Conservation (phyloP, 2,329 filamentous ascomycete species). For the Periconia macrospinosa region DNA sequence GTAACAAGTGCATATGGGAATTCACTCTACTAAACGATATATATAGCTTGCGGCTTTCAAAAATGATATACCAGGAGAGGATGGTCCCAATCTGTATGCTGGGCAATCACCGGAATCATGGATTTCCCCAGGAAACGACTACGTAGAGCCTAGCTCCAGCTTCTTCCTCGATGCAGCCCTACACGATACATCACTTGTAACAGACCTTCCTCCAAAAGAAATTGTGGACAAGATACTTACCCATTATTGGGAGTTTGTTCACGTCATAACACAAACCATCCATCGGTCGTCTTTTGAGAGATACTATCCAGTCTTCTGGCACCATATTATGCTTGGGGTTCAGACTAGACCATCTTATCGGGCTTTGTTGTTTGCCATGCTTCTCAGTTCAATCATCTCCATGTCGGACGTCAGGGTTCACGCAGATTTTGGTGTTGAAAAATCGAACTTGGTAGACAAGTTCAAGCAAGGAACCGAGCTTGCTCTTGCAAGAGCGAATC, state of each 20-base stretch:
- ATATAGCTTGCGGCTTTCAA: slow-evolving; percentile 34
- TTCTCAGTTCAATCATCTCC: slow-evolving; percentile 71
- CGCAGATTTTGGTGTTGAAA: slow-evolving; percentile 59
- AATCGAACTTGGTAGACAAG: slow-evolving; percentile 61
- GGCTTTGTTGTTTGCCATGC: slow-evolving; percentile 68
- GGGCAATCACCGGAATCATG: slow-evolving; percentile 45
- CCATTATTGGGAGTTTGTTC: slow-evolving; percentile 70
- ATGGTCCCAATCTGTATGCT: slow-evolving; percentile 12
- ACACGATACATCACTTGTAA: slow-evolving; percentile 53
- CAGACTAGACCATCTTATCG: slow-evolving; percentile 68
- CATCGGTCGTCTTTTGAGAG: slow-evolving; percentile 69
- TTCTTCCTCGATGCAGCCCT: slow-evolving; percentile 63
- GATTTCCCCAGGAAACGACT: slow-evolving; percentile 65
- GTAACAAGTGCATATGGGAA: background rate
- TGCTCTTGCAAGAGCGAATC: slow-evolving; percentile 69
- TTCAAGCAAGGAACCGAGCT: slow-evolving; percentile 63
- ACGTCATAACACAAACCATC: slow-evolving; percentile 68
- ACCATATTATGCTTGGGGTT: slow-evolving; percentile 58
- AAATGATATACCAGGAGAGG: slow-evolving; percentile 21
- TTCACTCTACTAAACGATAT: background rate
- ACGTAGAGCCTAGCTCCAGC: slow-evolving; percentile 68
- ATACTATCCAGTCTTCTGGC: slow-evolving; percentile 68
- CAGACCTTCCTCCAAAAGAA: slow-evolving; percentile 62
- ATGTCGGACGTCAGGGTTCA: slow-evolving; percentile 59
- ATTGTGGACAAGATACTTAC: slow-evolving; percentile 64